These are phyloP conservation scores for Solanum neorickii DNA, from an alignment of 257 asterid species.

Conservation along the genomic window DNA sequence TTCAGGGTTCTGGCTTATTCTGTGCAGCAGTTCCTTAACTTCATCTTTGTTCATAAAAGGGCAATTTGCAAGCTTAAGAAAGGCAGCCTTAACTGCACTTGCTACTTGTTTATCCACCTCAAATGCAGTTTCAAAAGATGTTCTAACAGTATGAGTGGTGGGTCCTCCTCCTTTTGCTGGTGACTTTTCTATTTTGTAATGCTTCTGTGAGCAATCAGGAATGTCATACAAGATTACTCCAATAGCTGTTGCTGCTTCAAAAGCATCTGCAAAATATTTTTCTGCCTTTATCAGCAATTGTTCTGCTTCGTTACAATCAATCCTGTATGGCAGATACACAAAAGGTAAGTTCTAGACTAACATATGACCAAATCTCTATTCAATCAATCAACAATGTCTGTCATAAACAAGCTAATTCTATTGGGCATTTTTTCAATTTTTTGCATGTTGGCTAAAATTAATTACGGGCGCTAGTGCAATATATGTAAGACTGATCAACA, in stretches of 20 bases:
- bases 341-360: neutral
- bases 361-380: neutral
- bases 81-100: constrained; percentile 71
- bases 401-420: neutral
- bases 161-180: constrained; percentile 38
- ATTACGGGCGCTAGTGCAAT: neutral
- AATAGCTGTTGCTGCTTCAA: constrained; percentile 58
- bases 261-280: constrained; percentile 56
- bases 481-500: neutral
- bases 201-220: constrained; percentile 40
- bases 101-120: constrained; percentile 97
- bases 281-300: constrained; percentile 47
- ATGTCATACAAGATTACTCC: constrained; percentile 78
- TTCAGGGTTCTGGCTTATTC: constrained; percentile 80
- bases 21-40: constrained; percentile 60
- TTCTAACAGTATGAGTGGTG: constrained; percentile 50
- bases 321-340: constrained; percentile 24
- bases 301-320: constrained; percentile 76
- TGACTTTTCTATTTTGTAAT: constrained; percentile 35
- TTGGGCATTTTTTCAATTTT: neutral
- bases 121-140: constrained; percentile 76
- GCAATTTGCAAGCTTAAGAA: constrained; percentile 61
- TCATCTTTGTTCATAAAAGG: constrained; percentile 60
- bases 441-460: neutral
- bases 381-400: neutral